phyloP scores from a whole-genome alignment of 176 grass and related monocot species.

The Cenchrus fungigraminus region DNA sequence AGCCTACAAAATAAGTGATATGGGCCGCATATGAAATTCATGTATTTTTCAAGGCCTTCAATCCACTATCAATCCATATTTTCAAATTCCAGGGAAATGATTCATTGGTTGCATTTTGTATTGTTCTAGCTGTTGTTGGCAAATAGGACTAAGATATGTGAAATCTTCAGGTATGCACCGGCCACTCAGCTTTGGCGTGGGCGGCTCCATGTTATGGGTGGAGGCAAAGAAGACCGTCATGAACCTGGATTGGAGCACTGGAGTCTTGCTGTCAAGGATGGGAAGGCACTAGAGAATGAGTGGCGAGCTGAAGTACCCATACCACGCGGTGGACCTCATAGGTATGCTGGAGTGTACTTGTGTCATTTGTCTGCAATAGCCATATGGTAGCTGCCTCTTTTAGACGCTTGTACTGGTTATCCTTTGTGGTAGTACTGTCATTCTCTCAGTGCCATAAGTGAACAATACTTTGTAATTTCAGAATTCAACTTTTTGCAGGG shows the following conservation, averaged over 20 bases:
- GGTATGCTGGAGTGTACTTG: slow-evolving; percentile 33
- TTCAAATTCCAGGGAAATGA: neutral
- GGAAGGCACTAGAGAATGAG: slow-evolving; percentile 71
- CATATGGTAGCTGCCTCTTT: neutral
- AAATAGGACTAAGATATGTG: neutral
- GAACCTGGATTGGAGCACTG: slow-evolving; percentile 85
- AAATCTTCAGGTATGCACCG: slow-evolving; percentile 72
- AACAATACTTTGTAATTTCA: slow-evolving; percentile 4
- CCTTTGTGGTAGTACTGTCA: neutral
- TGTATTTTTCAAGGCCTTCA: neutral
- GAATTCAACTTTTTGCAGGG: slow-evolving; percentile 44
- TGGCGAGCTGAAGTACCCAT: slow-evolving; percentile 77
- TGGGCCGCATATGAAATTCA: neutral
- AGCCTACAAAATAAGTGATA: neutral
- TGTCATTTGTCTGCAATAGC: slow-evolving; percentile 4
- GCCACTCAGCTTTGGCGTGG: slow-evolving; percentile 90
- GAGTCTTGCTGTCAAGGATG: slow-evolving; percentile 89
- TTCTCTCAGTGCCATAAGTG: neutral
- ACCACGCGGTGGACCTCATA: slow-evolving; percentile 88
- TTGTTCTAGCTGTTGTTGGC: neutral
- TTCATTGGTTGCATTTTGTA: neutral
- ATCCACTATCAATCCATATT: neutral
- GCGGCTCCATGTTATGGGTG: slow-evolving; percentile 91
- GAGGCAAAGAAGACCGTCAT: slow-evolving; percentile 85
- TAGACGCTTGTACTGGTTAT: neutral